Evolutionary conservation across 192 early-diverging fungal genomes (phyloP), one percentile per base, ranked within the genome.

Genomic region (Gryganskiella cystojenkinii): DNA sequence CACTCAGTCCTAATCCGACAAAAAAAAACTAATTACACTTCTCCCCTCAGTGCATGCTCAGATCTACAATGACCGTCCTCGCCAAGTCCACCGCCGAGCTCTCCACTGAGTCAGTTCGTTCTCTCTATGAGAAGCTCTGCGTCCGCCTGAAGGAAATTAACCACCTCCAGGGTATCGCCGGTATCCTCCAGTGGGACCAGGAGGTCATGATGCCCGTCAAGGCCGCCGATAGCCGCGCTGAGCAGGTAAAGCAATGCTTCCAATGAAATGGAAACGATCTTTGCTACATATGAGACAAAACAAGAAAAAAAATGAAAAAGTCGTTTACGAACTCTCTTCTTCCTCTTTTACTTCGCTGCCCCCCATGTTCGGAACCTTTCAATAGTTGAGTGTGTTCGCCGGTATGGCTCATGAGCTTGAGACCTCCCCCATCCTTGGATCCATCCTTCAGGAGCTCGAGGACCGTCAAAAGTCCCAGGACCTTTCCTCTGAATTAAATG

Each of bases 121-220:
- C 66, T 11, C 67, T 78, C 31, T 78, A 78, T 20, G 67, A 78
- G 20, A 59, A 78, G 59, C 56, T 78, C 54, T 22, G 34, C 20
- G 58, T 43, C 46, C 66, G 66, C 31, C 15, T 63, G 55, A 78
- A 78, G 56, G 74, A 78, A 10, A 56, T 69, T 46, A 31, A 15
- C 45, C 40, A 51, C 27, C 74, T 78, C 24, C 55, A 64, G 19
- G 56, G 66, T 33, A 52, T 69, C 61, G 6, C 47, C 40, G 67
- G 61, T 19, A 47, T 80, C 17, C 70, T 80, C 19, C 28, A 62
- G 17, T 80, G 79, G 79, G 81, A 82, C 42, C 81, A 82, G 45
- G 69, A 79, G 40, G 81, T 80, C 60, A 72, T 82, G 69, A 72
- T 82, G 81, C 78, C 81, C n/a, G 31, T 70, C 45, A 78, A 78